A percentile compares a stretch with the other conserved stretches of the same genome.
Conservation (phyloP, 1,284 basidiomycete species). For the Malassezia caprae region DNA sequence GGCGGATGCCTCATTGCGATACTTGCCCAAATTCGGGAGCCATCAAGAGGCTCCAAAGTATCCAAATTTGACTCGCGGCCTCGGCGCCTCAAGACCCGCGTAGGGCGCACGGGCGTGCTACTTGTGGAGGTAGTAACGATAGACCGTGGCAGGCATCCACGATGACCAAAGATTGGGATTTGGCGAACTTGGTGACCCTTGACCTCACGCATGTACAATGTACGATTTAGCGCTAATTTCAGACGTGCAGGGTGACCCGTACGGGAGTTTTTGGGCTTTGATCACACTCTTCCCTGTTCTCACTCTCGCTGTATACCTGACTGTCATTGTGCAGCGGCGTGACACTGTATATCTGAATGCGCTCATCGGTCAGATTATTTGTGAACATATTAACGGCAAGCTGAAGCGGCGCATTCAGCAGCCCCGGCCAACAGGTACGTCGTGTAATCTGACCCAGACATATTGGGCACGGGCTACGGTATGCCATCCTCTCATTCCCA, state of each 20-base stretch:
- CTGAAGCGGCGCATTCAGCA: constrained; percentile 63
- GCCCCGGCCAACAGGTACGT: constrained; percentile 60
- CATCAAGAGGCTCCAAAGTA: background rate
- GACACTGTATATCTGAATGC: constrained; percentile 68
- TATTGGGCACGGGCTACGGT: constrained; percentile 65
- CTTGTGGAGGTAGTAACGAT: background rate
- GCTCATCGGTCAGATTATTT: constrained; percentile 67
- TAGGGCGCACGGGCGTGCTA: background rate
- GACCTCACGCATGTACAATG: constrained; percentile 42
- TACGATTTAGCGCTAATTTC: constrained; percentile 8
- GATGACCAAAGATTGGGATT: background rate
- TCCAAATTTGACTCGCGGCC: background rate
- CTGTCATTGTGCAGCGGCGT: constrained; percentile 63
- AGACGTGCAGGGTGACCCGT: constrained; percentile 21
- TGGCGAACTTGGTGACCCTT: constrained; percentile 13
- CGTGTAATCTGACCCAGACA: constrained; percentile 49
- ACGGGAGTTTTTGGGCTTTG: constrained; percentile 30
- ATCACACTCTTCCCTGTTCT: constrained; percentile 43
- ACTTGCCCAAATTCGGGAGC: background rate
- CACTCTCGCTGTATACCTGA: constrained; percentile 58
- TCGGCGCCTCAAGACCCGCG: background rate
- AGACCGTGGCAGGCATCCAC: no score
- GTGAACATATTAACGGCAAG: constrained; percentile 63
- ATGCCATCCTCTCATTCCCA: constrained; percentile 81
- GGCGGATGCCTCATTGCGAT: background rate